Evolutionary conservation across 148 eudicot species (phyloP), one percentile per base, ranked within the genome.

Genomic region (Polygonum aviculare): DNA sequence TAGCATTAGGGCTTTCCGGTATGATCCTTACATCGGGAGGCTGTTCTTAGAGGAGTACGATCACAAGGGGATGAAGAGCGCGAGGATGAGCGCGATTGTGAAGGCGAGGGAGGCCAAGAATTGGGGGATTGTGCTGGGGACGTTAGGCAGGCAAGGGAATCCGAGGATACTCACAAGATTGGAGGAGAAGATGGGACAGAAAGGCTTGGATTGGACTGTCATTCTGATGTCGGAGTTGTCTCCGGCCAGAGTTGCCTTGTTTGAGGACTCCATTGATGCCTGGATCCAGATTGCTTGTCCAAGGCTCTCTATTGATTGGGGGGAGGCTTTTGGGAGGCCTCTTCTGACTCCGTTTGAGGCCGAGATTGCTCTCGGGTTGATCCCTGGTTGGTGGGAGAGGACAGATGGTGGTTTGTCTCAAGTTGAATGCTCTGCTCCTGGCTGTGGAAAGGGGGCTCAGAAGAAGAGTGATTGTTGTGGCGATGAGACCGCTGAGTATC

Each of bases 281-380:
- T 94, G 98, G 98, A 82, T 94, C 78, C 98, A 94, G 54, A 88
- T 94, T 78, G 98, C 96, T 26, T 90, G 97, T 72, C 98, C 98
- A 12, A 82, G 97, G 78, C 78, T 94, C 62, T 94, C 98, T 0
- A 90, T 94, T 83, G 98, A 94, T 84, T 94, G 98, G 97, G 98
- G 98, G 7, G 98, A 94, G 75, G 97, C 98, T 21, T 94, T 92
- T 72, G 78, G 22, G 80, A 92, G 83, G 87, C 98, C 98, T 0
- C 82, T 94, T 79, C 84, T 92, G 81, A 94, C 84, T 50, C 83
- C 98, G 0, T 92, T 94, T 75, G 98, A 94, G 81, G 98, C 97
- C 2, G 98, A 94, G 83, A 94, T 92, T 85, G 97, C 96, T 15
- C 89, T 94, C 45, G 97, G 97, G 3, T 93, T 90, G 85, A 82